Evolutionary conservation across 148 eudicot species (phyloP), one percentile per base, ranked within the genome.

Genomic region (Persicaria maculosa): DNA sequence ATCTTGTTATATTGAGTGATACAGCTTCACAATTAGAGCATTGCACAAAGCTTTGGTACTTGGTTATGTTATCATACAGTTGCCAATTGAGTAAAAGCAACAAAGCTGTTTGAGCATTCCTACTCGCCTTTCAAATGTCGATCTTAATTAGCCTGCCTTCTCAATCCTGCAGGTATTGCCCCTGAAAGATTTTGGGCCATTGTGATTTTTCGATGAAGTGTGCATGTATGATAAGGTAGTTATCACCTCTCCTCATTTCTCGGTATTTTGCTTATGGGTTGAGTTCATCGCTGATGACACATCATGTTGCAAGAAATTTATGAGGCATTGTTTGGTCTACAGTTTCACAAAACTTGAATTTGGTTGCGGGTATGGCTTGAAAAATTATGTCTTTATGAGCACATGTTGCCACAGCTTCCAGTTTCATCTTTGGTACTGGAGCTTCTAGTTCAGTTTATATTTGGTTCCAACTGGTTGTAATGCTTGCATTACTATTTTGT

Each of bases 161-260:
- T 71, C 50, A 16, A 43, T 47, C 64, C 20, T 80, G 46, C 74
- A 88, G 91, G 71, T 86, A 47, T 88, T 81, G 86, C 92, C 89
- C 6, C 68, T 76, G n/a, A 79, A 81, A 72, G 77, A 75, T 79
- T 84, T 83, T 77, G 85, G 86, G 79, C 82, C 78, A 43, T 48
- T 85, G 62, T 80, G 80, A 80, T 64, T 15, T 52, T 31, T 54
- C 43, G 36, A 0, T 47, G 65, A 31, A 62, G 44, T 25, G 20
- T 19, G 44, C 12, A 20, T 3, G 25, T 58, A 22, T 20, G 65
- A 1, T 55, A 55, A 55, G 19, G 61, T 12, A 55, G 61, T 17
- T 31, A 55, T 55, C 52, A 48, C 52, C 52, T 8, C 3, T 48
- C 11, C 52, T 48, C 52, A 48, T 55, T 17, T 6, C 31, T 20